phyloP scores from a whole-genome alignment of 2,329 filamentous ascomycete species.

The Phialophora tarda region DNA sequence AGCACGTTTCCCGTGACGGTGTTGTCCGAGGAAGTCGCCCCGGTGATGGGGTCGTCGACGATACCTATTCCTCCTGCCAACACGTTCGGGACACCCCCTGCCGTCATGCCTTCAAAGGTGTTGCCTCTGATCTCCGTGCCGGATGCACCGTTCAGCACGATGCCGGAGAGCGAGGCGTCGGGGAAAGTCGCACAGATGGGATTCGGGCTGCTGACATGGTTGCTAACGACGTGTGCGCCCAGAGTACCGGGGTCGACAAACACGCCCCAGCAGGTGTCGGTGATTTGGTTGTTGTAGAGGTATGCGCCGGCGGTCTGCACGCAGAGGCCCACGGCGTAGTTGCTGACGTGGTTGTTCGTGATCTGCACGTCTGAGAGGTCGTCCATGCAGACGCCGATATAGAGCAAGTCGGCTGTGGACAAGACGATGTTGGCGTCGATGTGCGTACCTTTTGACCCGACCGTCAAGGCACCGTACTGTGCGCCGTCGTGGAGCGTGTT shows the following conservation, averaged over 20 bases:
- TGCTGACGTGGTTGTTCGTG: constrained; percentile 25
- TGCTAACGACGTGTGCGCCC: constrained; percentile 26
- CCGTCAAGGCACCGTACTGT: constrained; percentile 28
- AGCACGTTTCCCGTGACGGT: constrained; percentile 27
- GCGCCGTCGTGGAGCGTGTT: constrained; percentile 29
- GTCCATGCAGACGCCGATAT: constrained; percentile 35
- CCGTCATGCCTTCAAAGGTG: constrained; percentile 22
- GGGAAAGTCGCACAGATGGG: constrained; percentile 18
- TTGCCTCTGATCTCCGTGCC: constrained; percentile 24
- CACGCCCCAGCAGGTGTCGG: constrained; percentile 25
- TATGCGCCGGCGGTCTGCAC: constrained; percentile 28
- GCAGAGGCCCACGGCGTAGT: constrained; percentile 31
- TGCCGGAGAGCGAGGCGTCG: constrained; percentile 3
- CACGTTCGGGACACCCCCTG: constrained; percentile 6
- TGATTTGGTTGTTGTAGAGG: constrained; percentile 24
- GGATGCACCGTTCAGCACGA: constrained; percentile 15
- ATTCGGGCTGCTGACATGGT: constrained; percentile 23
- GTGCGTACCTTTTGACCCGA: constrained; percentile 23
- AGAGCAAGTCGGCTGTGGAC: constrained; percentile 13
- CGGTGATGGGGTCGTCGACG: constrained; percentile 19
- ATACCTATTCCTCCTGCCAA: constrained; percentile 19
- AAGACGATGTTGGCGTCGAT: constrained; percentile 29
- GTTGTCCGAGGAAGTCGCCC: constrained; percentile 15
- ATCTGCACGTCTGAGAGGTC: constrained; percentile 21
- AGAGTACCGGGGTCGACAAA: constrained; percentile 29